Base-by-base conservation (phyloP, 805 yeast genomes). In the Yamadazyma ubonensis region DNA sequence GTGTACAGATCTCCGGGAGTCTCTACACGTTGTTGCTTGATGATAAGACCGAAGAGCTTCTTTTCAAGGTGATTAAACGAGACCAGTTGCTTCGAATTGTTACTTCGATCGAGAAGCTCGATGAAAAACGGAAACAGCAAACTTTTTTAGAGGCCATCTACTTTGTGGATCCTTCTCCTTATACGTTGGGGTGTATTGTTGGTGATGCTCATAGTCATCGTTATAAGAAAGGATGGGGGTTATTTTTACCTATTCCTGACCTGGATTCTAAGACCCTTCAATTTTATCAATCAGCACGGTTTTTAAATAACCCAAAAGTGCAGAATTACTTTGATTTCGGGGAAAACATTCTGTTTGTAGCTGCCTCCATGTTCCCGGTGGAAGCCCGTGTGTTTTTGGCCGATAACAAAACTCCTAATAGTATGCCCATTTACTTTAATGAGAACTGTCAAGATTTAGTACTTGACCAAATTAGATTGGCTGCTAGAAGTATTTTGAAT, bases 91-190 rank as follows among this genome's bases (percentile, higher is more conserved):
- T 81, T 6, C 61, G 76, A 27, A 55, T 75, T 33, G 86, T 79
- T 6, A 75, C 83, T 2, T 80, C 86, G 10, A 70, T 86, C 12
- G 89, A 82, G 52, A 61, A 67, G 45, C 67, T 87, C 14, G 91
- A 84, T 49, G 68, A 75, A 18, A 67, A 64, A 29, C 71, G 95
- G 47, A 75, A 75, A 30, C 73, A 79, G 12, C 82, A 80, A 57
- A 61, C 76, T 2, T 78, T 81, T 14, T 71, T 86, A 32, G 91
- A 84, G 49, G 97, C 89, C 5, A 67, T 93, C 7, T 93, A 93
- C 60, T 64, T 93, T 19, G 61, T 88, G 12, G 86, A 84, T 36
- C 89, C 95, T 0, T 62, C 79, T 4, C 61, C 65, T 25, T 87
- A 76, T 63, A 77, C 83, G 27, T 63, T 88, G 42, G 83, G 81